These are phyloP conservation scores for Larix sibirica DNA, from an alignment of 83 land plant species.

Conservation along the genomic window DNA sequence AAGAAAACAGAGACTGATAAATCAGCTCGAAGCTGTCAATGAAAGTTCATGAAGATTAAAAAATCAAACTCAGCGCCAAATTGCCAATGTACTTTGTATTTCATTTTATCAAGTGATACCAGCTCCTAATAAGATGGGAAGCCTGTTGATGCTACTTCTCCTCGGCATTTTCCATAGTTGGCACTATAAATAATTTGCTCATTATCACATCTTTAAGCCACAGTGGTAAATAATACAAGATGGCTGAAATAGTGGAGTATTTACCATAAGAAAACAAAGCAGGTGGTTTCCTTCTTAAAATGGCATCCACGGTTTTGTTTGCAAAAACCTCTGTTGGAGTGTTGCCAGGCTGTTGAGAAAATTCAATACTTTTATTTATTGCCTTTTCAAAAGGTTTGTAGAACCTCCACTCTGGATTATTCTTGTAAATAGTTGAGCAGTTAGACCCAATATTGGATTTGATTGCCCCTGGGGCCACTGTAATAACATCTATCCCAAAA, in stretches of 20 bases:
- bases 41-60: too few relatives aligned
- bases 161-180: neutral
- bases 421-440: constrained; percentile 34
- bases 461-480: constrained; percentile 80
- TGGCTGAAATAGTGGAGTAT: constrained; percentile 32
- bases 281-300: constrained; percentile 66
- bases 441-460: constrained; percentile 64
- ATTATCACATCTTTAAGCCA: constrained; percentile 51
- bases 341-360: constrained; percentile 51
- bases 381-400: constrained; percentile 63
- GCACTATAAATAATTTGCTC: constrained; percentile 13
- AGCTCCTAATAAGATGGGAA: too few relatives aligned
- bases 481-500: constrained; percentile 73
- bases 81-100: too few relatives aligned
- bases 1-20: too few relatives aligned
- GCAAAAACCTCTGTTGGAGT: constrained; percentile 87
- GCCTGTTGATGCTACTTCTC: too few relatives aligned
- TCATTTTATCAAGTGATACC: too few relatives aligned
- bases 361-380: constrained; percentile 38
- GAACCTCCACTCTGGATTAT: constrained; percentile 62
- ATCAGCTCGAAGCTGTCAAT: too few relatives aligned
- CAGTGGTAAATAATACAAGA: constrained; percentile 67
- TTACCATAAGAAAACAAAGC: constrained; percentile 71
- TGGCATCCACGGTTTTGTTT: constrained; percentile 58
- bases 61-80: too few relatives aligned